These are phyloP conservation scores for Sphagnum fallax DNA, from an alignment of 228 moss, liverwort and hornwort species.

Conservation along the genomic window DNA sequence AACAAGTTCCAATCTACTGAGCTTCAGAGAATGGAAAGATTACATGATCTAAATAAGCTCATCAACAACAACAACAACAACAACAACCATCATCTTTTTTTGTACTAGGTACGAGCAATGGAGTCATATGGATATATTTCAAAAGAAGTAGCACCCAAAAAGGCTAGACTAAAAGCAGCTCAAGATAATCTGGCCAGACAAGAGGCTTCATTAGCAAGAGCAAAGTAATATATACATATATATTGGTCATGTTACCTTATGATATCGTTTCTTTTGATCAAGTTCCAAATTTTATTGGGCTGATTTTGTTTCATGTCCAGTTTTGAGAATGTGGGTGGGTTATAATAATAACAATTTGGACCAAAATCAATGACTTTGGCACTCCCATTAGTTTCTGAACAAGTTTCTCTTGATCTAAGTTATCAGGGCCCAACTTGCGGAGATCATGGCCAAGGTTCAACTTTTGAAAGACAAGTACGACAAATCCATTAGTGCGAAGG, in stretches of 20 bases:
- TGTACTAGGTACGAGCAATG: constrained; percentile 65
- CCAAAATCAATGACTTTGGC: no score
- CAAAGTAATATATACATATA: constrained; percentile 24
- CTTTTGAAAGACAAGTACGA: constrained; percentile 69
- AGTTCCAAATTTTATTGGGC: no score
- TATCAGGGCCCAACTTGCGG: constrained; percentile 59
- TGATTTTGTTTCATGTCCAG: background rate
- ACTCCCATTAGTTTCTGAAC: no score
- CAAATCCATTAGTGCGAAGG: constrained; percentile 62
- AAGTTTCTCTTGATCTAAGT: no score
- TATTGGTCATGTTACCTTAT: no score
- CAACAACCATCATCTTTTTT: background rate
- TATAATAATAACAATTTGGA: no score
- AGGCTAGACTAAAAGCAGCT: constrained; percentile 50
- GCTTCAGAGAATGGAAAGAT: background rate
- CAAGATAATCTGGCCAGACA: constrained; percentile 66
- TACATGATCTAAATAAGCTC: no score
- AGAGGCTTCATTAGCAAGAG: constrained; percentile 64
- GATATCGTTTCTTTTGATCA: no score
- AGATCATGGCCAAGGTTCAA: constrained; percentile 61
- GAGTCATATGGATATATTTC: constrained; percentile 72
- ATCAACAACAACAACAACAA: no score
- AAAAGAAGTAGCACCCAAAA: constrained; percentile 72
- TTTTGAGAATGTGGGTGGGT: no score
- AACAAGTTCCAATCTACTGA: background rate